Conservation (phyloP, 164 flowering plant species). For the Aristolochia californica region DNA sequence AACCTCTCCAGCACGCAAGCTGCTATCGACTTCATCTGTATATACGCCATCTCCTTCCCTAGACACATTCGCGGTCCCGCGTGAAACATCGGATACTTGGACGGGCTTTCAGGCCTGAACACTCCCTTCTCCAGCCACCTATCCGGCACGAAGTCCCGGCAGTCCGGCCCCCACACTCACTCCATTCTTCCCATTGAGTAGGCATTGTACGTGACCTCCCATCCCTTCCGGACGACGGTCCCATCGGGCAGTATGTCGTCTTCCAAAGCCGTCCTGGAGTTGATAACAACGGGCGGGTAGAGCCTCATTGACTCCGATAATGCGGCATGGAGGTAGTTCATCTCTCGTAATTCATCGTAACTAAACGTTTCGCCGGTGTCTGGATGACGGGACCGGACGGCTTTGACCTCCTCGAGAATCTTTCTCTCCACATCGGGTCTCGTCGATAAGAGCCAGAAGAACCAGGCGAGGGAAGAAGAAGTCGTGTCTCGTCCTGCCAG, state of each 20-base stretch:
- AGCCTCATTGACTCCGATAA: constrained; percentile 38
- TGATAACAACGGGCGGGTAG: constrained; percentile 47
- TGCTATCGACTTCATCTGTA: constrained; percentile 46
- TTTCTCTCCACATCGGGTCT: constrained; percentile 21
- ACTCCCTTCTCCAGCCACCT: constrained; percentile 39
- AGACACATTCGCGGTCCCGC: constrained; percentile 46
- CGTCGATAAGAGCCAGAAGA: constrained; percentile 40
- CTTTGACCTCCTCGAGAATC: constrained; percentile 28
- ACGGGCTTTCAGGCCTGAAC: constrained; percentile 27
- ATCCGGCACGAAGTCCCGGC: constrained; percentile 34
- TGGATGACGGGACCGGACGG: constrained; percentile 12
- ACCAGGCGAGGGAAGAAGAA: constrained; percentile 37
- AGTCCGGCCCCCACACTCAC: constrained; percentile 46
- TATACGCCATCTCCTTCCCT: constrained; percentile 50
- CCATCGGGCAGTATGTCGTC: constrained; percentile 57
- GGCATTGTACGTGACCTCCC: constrained; percentile 28
- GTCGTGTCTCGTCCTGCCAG: constrained; percentile 52
- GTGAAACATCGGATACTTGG: constrained; percentile 31
- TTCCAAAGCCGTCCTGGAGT: constrained; percentile 20
- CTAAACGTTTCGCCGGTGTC: constrained; percentile 11
- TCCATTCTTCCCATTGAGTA: constrained; percentile 56
- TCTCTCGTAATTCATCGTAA: constrained; percentile 35
- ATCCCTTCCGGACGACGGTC: constrained; percentile 28
- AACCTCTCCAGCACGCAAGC: constrained; percentile 37
- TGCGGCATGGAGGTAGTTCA: constrained; percentile 53